phyloP scores from a whole-genome alignment of 306 rosid genomes.

The Vigna unguiculata region DNA sequence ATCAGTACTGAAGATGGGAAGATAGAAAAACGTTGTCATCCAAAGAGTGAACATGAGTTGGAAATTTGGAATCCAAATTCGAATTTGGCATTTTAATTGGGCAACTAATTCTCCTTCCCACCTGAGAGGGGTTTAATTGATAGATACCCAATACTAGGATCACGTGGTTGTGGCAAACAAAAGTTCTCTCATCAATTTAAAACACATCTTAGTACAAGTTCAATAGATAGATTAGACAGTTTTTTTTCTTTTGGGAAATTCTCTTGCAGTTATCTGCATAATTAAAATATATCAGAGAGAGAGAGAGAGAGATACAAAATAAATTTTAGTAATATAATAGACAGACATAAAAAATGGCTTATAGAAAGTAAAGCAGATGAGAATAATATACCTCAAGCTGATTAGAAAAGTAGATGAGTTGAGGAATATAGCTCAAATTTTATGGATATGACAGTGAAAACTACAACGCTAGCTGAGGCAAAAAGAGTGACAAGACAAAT shows the following conservation, averaged over 20 bases:
- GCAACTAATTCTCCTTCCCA: slow-evolving; percentile 38
- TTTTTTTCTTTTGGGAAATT: slow-evolving; percentile 32
- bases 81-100: slow-evolving; percentile 52
- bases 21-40: slow-evolving; percentile 1
- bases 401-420: not conserved
- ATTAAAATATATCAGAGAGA: not conserved
- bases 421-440: not conserved
- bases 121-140: slow-evolving; percentile 36
- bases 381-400: not conserved
- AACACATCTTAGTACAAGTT: slow-evolving; percentile 52
- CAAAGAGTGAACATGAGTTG: slow-evolving; percentile 28
- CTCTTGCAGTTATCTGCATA: not conserved
- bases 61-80: slow-evolving; percentile 46
- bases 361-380: not conserved
- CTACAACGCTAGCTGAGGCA: slow-evolving; percentile 23
- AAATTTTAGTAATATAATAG: not conserved
- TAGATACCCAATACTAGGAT: slow-evolving; percentile 38
- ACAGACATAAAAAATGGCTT: not conserved
- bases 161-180: slow-evolving; percentile 48
- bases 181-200: slow-evolving; percentile 49
- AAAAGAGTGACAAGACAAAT: not conserved
- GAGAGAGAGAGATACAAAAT: not conserved
- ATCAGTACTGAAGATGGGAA: not conserved
- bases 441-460: slow-evolving; percentile 6
- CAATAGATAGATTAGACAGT: slow-evolving; percentile 40